Evolutionary conservation across 169 alveolate genomes (phyloP).

Genomic region (Cryptosporidium ryanae): DNA sequence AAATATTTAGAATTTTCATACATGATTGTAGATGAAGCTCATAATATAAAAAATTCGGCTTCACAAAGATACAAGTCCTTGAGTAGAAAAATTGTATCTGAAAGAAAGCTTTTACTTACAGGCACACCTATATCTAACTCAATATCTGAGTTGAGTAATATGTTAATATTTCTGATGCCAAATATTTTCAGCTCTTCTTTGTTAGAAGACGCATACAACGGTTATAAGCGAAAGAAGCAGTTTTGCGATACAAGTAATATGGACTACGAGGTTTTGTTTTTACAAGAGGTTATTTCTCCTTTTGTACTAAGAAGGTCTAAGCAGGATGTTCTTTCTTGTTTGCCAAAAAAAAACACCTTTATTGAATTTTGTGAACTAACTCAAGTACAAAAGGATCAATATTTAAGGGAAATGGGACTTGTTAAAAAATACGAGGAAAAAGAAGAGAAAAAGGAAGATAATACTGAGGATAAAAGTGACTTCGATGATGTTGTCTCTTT

Average conservation of each 20-base stretch:
- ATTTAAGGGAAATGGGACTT: slow-evolving; percentile 12
- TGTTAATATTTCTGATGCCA: slow-evolving; percentile 90
- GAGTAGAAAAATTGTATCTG: slow-evolving; percentile 82
- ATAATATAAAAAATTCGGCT: slow-evolving; percentile 89
- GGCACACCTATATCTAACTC: slow-evolving; percentile 82
- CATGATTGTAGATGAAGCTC: slow-evolving; percentile 94
- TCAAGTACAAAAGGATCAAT: slow-evolving; percentile 10
- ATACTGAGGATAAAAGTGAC: neutral
- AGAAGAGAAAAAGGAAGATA: neutral
- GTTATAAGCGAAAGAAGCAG: slow-evolving; percentile 73
- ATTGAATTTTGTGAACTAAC: slow-evolving; percentile 74
- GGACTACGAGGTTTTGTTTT: slow-evolving; percentile 77
- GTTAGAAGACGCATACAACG: slow-evolving; percentile 82
- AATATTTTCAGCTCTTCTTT: slow-evolving; percentile 83
- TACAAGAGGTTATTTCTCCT: slow-evolving; percentile 89
- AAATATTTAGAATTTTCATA: slow-evolving; percentile 76
- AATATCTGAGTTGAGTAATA: slow-evolving; percentile 86
- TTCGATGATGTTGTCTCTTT: neutral
- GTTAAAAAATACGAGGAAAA: neutral
- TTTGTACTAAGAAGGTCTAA: slow-evolving; percentile 89
- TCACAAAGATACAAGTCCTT: slow-evolving; percentile 87
- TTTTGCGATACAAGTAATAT: neutral
- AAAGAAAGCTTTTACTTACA: slow-evolving; percentile 89
- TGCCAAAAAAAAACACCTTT: slow-evolving; percentile 85
- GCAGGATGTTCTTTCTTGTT: slow-evolving; percentile 85